A percentile compares a stretch with the other conserved stretches of the same genome.
Conservation (phyloP, 306 rosid genomes). For the Cotoneaster glaucophyllus region DNA sequence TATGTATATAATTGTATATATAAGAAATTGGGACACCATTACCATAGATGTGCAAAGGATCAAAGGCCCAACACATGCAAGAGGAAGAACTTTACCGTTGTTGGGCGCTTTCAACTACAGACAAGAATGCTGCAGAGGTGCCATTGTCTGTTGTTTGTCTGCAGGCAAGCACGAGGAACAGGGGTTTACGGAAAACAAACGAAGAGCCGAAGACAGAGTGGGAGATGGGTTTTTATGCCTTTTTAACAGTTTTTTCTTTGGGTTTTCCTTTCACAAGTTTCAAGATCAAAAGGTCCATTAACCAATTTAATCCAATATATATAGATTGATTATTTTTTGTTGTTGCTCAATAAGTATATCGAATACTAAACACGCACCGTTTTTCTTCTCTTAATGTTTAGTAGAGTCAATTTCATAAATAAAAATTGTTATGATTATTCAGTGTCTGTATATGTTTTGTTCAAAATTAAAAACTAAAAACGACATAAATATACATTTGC, state of each 20-base stretch:
- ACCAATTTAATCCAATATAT: not conserved
- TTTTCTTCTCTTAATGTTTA: too few relatives aligned
- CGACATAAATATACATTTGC: not conserved
- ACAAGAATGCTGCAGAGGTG: not conserved
- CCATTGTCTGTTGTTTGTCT: not conserved
- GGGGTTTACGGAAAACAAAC: not conserved
- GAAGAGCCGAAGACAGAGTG: not conserved
- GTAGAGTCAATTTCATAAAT: too few relatives aligned
- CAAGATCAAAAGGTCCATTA: not conserved
- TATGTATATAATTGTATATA: too few relatives aligned
- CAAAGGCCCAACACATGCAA: not conserved
- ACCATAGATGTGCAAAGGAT: not conserved
- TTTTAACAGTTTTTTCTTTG: not conserved
- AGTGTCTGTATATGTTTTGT: rapidly evolving
- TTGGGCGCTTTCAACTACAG: not conserved
- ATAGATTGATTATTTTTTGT: not conserved
- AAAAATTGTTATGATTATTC: rapidly evolving
- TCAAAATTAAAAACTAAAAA: too few relatives aligned
- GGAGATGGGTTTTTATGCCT: slow-evolving; percentile 6
- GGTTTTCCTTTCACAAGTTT: not conserved
- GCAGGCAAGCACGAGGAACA: not conserved
- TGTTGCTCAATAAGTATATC: not conserved
- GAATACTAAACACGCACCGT: not conserved
- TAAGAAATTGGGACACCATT: not conserved
- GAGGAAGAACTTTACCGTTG: not conserved